Evolutionary conservation across 371 early-diverging fungal species (phyloP), one percentile per base, ranked within the genome.

Genomic region (Mucor sp.): DNA sequence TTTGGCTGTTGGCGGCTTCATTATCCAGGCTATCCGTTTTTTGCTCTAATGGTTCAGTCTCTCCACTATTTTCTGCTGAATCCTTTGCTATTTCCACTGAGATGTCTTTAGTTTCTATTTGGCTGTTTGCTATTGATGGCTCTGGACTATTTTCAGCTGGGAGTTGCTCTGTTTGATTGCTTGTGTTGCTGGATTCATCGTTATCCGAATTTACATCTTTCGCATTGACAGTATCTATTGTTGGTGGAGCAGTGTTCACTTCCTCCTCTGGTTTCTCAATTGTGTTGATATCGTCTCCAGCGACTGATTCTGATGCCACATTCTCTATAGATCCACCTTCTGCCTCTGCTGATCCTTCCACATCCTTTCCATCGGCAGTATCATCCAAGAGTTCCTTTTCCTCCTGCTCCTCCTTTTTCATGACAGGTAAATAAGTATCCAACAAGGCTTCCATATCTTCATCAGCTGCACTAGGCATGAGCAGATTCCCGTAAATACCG

Each of bases 401-500:
- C 2, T 21, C 9, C 0, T 6, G 12, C 9, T 63, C 60, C 17
- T 68, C 58, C 33, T 65, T 65, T 25, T 57, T 58, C 27, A 72
- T 15, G 2, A 56, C 35, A 30, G 74, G 76, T n/a, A 78, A 62
- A 63, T 75, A 63, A 28, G 55, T 55, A 3, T 25, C 68, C 11
- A 80, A 32, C 12, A 76, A 39, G 1, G 32, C 39, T n/a, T 80
- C 78, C 35, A 80, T 56, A 41, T 70, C 71, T 3, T 66, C 69
- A 17, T 66, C 66, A n/a, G 41, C 37, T 11, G 44, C 30, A 25
- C 30, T 61, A 17, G 67, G 63, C 6, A 37, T 44, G 41, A 68
- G 69, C 11, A 75, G 39, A 15, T 75, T 62, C 9, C 68, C 80
- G 55, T 85, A 85, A 53, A 85, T 77, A 4, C 83, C 85, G 28